Evolutionary conservation across 2,329 filamentous ascomycete genomes (phyloP).

Genomic region (Phyllachora maydis): DNA sequence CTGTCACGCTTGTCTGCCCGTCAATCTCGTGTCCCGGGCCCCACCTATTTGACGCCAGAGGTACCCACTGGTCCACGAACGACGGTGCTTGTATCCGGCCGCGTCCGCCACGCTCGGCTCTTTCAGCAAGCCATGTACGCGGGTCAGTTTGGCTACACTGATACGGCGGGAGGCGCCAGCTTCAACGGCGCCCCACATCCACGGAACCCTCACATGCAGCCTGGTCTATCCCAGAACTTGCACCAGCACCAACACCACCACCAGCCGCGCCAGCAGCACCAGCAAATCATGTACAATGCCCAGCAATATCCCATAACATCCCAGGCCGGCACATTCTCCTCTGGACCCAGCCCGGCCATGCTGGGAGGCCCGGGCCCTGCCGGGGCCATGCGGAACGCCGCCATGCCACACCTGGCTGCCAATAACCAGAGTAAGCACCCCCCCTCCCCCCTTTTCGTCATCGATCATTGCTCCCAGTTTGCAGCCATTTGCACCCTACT

Average conservation of each 20-base stretch:
- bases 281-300: conserved; percentile 31
- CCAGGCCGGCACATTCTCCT: conserved; percentile 24
- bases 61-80: too few relatives aligned
- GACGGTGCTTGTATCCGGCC: too few relatives aligned
- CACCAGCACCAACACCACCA: conserved; percentile 18
- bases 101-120: too few relatives aligned
- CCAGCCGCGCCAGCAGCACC: conserved; percentile 24
- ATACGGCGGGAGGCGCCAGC: conserved; percentile 26
- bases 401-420: conserved; percentile 35
- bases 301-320: conserved; percentile 19
- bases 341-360: conserved; percentile 24
- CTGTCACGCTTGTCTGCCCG: too few relatives aligned
- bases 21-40: too few relatives aligned
- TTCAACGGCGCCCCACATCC: conserved; percentile 28
- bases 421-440: conserved; percentile 37
- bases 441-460: conserved; percentile 8
- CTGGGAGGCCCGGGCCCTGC: conserved; percentile 32
- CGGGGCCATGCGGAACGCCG: conserved; percentile 43
- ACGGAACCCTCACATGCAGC: conserved; percentile 24
- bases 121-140: conserved; percentile 37
- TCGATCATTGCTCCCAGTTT: conserved; percentile 4
- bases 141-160: conserved; percentile 31
- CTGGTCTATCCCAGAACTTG: conserved; percentile 18
- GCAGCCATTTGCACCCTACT: conserved; percentile 6
- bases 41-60: too few relatives aligned